These are phyloP conservation scores for Oxytropis ochrocephala DNA, from an alignment of 306 rosid genomes.

Conservation along the genomic window DNA sequence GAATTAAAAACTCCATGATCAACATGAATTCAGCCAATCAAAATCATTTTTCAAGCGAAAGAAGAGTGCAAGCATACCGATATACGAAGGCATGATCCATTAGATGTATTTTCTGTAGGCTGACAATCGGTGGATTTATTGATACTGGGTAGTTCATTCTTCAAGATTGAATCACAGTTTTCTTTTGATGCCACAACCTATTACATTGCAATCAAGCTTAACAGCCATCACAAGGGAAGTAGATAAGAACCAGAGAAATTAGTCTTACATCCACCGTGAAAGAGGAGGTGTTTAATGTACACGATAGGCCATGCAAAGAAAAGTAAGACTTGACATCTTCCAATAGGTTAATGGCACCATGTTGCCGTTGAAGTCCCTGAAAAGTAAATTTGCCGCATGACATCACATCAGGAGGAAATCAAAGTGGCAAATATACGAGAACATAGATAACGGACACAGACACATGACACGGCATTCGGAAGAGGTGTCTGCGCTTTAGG, in stretches of 20 bases:
- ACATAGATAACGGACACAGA: too few species aligned
- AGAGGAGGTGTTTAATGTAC: slow-evolving; percentile 59
- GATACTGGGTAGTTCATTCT: slow-evolving; percentile 31
- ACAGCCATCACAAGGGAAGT: background rate
- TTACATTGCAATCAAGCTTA: slow-evolving; percentile 14
- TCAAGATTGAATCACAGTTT: slow-evolving; percentile 47
- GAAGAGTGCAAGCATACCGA: slow-evolving; percentile 37
- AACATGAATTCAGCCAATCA: slow-evolving; percentile 8
- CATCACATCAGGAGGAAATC: slow-evolving; percentile 12
- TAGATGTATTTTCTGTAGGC: slow-evolving; percentile 24
- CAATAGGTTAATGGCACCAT: slow-evolving; percentile 66
- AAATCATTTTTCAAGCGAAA: slow-evolving; percentile 12
- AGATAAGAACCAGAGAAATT: slow-evolving; percentile 6
- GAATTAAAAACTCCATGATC: background rate
- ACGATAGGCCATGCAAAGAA: slow-evolving; percentile 40
- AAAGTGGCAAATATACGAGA: background rate
- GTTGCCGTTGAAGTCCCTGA: slow-evolving; percentile 58
- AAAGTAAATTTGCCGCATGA: slow-evolving; percentile 17
- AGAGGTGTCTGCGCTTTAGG: too few species aligned
- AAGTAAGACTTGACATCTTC: slow-evolving; percentile 54
- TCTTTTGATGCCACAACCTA: slow-evolving; percentile 48
- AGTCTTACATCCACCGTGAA: slow-evolving; percentile 67
- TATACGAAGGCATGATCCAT: slow-evolving; percentile 41
- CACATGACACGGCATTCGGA: too few species aligned
- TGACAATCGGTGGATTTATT: slow-evolving; percentile 21